phyloP scores from a whole-genome alignment of 495 filamentous ascomycete species.

The Talaromyces thailandensis region DNA sequence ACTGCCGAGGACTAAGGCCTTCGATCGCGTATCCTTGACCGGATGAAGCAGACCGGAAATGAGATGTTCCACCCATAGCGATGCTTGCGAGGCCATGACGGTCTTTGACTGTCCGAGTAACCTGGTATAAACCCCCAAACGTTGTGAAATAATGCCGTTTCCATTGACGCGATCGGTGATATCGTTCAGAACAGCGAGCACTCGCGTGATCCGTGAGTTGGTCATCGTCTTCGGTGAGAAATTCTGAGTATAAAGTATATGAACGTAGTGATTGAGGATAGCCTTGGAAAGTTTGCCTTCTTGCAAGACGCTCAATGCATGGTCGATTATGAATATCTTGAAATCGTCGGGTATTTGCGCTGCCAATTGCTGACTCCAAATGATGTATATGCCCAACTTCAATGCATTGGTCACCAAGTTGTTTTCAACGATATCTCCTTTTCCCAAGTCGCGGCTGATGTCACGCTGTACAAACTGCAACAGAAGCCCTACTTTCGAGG shows the following conservation, averaged over 20 bases:
- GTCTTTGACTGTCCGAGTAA: constrained; percentile 59
- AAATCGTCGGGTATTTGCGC: constrained; percentile 65
- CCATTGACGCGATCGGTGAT: constrained; percentile 69
- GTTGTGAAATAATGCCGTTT: constrained; percentile 62
- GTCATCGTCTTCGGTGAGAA: constrained; percentile 70
- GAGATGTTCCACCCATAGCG: constrained; percentile 68
- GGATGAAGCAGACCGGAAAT: constrained; percentile 71
- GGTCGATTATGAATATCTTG: constrained; percentile 67
- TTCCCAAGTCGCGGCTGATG: constrained; percentile 34
- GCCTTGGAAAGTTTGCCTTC: constrained; percentile 62
- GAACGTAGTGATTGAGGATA: constrained; percentile 66
- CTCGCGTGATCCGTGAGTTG: constrained; percentile 49
- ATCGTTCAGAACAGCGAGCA: constrained; percentile 58
- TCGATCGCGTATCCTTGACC: constrained; percentile 61
- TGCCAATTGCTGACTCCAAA: constrained; percentile 57
- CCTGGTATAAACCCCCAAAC: constrained; percentile 67
- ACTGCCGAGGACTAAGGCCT: constrained; percentile 65
- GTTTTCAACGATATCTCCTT: constrained; percentile 36
- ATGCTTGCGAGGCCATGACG: constrained; percentile 50
- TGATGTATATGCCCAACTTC: constrained; percentile 61
- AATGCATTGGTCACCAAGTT: constrained; percentile 67
- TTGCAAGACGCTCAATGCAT: constrained; percentile 60
- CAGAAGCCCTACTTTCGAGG: constrained; percentile 64
- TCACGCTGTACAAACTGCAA: constrained; percentile 75
- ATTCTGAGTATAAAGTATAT: constrained; percentile 65